Base-by-base conservation (phyloP, 768 basidiomycete species). In the Phylloporus sp. region DNA sequence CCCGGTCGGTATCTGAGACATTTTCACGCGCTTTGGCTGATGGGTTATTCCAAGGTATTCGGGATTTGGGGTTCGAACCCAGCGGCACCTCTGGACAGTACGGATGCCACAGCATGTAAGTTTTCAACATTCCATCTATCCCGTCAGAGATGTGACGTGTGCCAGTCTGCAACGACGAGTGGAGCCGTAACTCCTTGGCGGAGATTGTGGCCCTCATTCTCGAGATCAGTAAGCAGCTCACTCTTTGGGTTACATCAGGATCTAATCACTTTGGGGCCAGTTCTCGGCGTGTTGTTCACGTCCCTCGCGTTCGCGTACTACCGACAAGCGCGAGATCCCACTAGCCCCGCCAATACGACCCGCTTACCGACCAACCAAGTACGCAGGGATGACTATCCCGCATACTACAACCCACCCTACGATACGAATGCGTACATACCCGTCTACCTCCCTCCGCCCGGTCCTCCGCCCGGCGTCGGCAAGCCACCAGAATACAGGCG, bases 261-360 rank as follows among this genome's bases (percentile, higher is more conserved):
- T 38, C 42, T 52, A 20, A 51, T 18, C 6, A 4, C 47, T 2
- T 13, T 48, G 18, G n/a, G 1, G 23, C 3, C 55, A 86, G 82
- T 80, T 38, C 56, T 86, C 38, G 72, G 75, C 35, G 54, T 71
- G 29, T 61, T 90, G 49, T 88, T 90, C 72, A 75, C 78, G n/a
- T 52, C 74, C 38, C 56, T 87, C 54, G 78, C 82, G 3, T 85
- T 84, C 61, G 72, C 75, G 13, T 93, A 82, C 70, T 81, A 85
- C 59, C 82, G 83, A 20, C 90, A 93, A 66, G 59, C 81, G 2
- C 74, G 82, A 27, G 84, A 90, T 62, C 89, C 90, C 1, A 63
- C 75, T 4, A 78, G 78, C 52, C 64, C 72, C 31, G 75, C 67
- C 42, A 82, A 84, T 60, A 55, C 72, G 33, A 58, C 66, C 11